A percentile compares a stretch with the other conserved stretches of the same genome.
Conservation (phyloP, 106 monocot genomes). For the Apostasia shenzhenica region DNA sequence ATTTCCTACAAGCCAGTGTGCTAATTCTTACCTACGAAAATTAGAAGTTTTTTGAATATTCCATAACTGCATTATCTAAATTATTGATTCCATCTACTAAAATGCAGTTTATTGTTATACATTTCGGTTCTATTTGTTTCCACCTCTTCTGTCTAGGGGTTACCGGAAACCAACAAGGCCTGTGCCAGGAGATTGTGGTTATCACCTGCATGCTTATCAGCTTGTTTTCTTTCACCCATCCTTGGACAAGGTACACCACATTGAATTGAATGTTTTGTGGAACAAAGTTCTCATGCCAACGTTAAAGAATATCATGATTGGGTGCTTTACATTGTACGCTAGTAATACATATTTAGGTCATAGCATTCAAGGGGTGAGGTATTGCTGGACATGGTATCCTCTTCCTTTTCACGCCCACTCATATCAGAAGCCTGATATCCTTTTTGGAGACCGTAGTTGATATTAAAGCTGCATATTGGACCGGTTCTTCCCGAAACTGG, state of each 20-base stretch:
- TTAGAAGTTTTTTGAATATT: too few species aligned
- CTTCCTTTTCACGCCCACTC: not conserved
- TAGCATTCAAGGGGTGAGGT: not conserved
- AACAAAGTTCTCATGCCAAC: too few species aligned
- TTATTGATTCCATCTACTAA: not conserved
- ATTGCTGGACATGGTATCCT: not conserved
- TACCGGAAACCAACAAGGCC: slow-evolving; percentile 43
- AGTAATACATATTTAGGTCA: not conserved
- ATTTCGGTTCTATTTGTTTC: not conserved
- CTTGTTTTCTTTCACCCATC: slow-evolving; percentile 45
- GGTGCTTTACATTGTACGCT: not conserved
- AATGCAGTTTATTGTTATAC: not conserved
- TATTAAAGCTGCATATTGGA: too few species aligned
- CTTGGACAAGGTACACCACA: slow-evolving; percentile 30
- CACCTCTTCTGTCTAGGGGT: slow-evolving; percentile 18
- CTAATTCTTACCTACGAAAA: too few species aligned
- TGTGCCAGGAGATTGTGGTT: slow-evolving; percentile 63
- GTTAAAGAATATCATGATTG: not conserved
- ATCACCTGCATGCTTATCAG: slow-evolving; percentile 49
- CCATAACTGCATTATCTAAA: not conserved
- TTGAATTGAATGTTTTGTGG: too few species aligned
- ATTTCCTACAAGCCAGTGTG: too few species aligned
- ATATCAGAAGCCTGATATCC: not conserved
- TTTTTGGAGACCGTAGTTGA: not conserved
- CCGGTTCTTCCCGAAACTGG: too few species aligned